Base-by-base conservation (phyloP, 208 protist genomes). In the Acanthamoeba culbertsoni region DNA sequence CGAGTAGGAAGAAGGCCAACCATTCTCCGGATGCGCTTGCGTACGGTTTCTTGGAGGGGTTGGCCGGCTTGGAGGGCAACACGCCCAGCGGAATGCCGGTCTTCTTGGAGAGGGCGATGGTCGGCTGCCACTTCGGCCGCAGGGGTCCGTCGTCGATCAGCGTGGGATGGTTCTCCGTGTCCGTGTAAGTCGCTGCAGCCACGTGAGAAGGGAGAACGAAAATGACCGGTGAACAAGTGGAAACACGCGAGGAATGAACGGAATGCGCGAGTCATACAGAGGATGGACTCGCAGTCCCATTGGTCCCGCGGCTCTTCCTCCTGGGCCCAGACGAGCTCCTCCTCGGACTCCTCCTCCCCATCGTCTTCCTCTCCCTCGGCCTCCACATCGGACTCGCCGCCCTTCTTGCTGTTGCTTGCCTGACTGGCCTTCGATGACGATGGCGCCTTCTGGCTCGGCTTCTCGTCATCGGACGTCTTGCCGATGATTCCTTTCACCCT, bases 61-160 rank as follows among this genome's bases (percentile, higher is more conserved):
- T 84, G 8, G 33, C 8, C 35, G 48, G 82, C 8, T 31, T 43
- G 35, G 46, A 48, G 51, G 82, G 82, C 82, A 90, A 35, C 23
- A 90, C 82, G 35, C 82, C 82, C 14, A 90, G 82, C 35, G 82
- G 82, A 40, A 90, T 90, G 55, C 82, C 55, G 18, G 82, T 90
- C 82, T 90, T 90, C 82, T 90, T 90, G 55, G 82, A 90, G 18
- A 90, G 53, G 37, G 48, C 82, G 46, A 90, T 90, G 73, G 73
- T 37, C 73, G 73, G 73, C 40, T 42, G 40, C 53, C 82, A 18
- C 53, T 40, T 63, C n/a, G 42, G 28, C 10, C 28, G 31, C 5
- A 35, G 26, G 1, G 82, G 82, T 7, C 31, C 51, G 26, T 90
- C 82, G 28, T 90, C 82, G 33, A 90, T 90, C 33, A 90, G 53